Evolutionary conservation across 2,329 filamentous ascomycete species (phyloP).

Genomic region (Paraconiothyrium brasiliense): DNA sequence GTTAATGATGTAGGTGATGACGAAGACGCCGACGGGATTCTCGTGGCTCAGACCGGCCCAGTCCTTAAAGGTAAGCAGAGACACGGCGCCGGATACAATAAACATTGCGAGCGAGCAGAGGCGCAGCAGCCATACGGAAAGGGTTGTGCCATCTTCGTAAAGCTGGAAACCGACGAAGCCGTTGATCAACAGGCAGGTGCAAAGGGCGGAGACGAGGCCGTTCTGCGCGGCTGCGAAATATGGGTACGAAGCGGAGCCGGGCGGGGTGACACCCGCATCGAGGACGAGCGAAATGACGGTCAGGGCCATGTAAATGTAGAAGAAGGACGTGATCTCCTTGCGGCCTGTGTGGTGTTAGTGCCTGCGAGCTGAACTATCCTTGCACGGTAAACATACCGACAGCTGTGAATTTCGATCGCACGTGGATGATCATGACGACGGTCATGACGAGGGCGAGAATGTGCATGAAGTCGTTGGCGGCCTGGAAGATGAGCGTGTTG

Average conservation of each 20-base stretch:
- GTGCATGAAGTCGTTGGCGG: slow-evolving; percentile 89
- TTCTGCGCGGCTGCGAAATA: slow-evolving; percentile 92
- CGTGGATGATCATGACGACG: slow-evolving; percentile 95
- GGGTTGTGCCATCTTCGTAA: slow-evolving; percentile 93
- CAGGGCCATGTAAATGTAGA: slow-evolving; percentile 94
- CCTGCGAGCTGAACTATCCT: not conserved
- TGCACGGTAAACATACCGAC: slow-evolving; percentile 72
- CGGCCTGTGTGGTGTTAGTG: slow-evolving; percentile 59
- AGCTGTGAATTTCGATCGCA: slow-evolving; percentile 96
- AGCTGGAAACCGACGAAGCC: slow-evolving; percentile 98
- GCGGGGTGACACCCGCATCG: slow-evolving; percentile 90
- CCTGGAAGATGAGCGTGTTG: slow-evolving; percentile 98
- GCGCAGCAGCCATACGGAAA: slow-evolving; percentile 93
- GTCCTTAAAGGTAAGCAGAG: slow-evolving; percentile 89
- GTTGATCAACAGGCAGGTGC: slow-evolving; percentile 92
- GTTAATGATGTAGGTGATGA: slow-evolving; percentile 91
- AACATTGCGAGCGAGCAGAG: slow-evolving; percentile 83
- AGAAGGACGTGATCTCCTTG: slow-evolving; percentile 85
- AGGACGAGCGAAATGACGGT: slow-evolving; percentile 89
- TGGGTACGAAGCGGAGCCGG: slow-evolving; percentile 80
- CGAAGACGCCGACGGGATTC: slow-evolving; percentile 88
- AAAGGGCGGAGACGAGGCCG: slow-evolving; percentile 83
- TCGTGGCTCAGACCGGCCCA: slow-evolving; percentile 87
- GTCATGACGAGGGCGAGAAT: slow-evolving; percentile 92
- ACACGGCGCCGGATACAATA: slow-evolving; percentile 84